These are phyloP conservation scores for Aureobasidium sp. DNA, from an alignment of 2,329 filamentous ascomycete species.

Conservation along the genomic window DNA sequence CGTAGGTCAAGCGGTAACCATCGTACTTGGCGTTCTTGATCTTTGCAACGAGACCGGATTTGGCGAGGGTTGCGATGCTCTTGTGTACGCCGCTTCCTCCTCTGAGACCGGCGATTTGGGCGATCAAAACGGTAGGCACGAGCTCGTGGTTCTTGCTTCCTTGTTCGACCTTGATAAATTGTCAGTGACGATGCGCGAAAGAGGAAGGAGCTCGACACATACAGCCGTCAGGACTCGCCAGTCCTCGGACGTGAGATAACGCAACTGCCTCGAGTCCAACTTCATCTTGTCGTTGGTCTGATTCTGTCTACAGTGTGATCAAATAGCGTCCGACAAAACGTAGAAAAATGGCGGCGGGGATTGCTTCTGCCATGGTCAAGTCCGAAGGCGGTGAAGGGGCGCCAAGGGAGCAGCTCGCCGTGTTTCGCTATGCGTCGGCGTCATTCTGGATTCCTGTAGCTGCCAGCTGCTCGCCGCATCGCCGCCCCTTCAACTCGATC, in stretches of 20 bases:
- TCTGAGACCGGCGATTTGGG: conserved; percentile 72
- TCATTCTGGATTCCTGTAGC: conserved; percentile 1
- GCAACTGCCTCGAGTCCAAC: conserved; percentile 87
- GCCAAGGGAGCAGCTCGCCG: conserved; percentile 1
- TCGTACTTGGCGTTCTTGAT: conserved; percentile 97
- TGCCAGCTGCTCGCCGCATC: conserved; percentile 6
- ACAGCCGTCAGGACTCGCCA: conserved; percentile 92
- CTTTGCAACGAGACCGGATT: conserved; percentile 81
- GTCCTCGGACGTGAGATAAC: conserved; percentile 86
- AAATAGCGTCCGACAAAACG: not conserved
- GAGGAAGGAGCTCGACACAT: conserved; percentile 34
- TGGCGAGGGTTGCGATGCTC: conserved; percentile 84
- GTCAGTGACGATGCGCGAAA: conserved; percentile 10
- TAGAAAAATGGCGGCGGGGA: conserved; percentile 3
- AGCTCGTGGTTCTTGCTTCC: conserved; percentile 96
- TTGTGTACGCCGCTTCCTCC: conserved; percentile 70
- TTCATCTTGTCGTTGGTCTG: conserved; percentile 58
- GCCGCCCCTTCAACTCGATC: conserved; percentile 1
- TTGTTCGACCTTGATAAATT: conserved; percentile 65
- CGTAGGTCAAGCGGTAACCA: conserved; percentile 92
- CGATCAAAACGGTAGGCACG: conserved; percentile 83
- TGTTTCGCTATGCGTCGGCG: not conserved
- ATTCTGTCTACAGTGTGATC: not conserved
- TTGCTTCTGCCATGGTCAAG: conserved; percentile 2
- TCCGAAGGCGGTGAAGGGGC: conserved; percentile 17